phyloP scores from a whole-genome alignment of 2,329 filamentous ascomycete genomes.

The Zymoseptoria pseudotritici region DNA sequence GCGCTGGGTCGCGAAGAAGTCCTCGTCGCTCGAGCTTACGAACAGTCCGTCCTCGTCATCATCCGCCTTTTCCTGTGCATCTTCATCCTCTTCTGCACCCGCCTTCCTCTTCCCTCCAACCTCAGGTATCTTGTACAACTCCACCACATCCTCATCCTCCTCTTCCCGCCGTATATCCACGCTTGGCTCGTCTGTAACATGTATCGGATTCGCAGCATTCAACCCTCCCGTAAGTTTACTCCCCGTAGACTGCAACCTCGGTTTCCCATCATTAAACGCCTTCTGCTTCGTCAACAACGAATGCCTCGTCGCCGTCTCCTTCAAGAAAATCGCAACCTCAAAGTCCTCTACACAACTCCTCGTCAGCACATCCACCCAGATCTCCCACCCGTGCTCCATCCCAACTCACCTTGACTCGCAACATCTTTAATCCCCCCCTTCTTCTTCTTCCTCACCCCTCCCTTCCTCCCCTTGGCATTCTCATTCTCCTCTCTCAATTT shows the following conservation, averaged over 20 bases:
- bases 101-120: constrained; percentile 19
- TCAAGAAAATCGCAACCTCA: constrained; percentile 89
- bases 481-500: constrained; percentile 83
- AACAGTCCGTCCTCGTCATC: constrained; percentile 29
- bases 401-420: too few species aligned
- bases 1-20: constrained; percentile 27
- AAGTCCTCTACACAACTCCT: too few species aligned
- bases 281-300: constrained; percentile 82
- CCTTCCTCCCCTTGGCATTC: constrained; percentile 51
- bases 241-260: constrained; percentile 38
- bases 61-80: constrained; percentile 8
- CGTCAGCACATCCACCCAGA: too few species aligned
- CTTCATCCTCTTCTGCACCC: constrained; percentile 6
- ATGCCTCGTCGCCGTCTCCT: constrained; percentile 76
- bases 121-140: constrained; percentile 53
- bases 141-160: constrained; percentile 47
- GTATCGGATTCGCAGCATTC: constrained; percentile 35
- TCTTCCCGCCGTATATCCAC: constrained; percentile 50
- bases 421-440: constrained; percentile 81
- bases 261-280: constrained; percentile 45
- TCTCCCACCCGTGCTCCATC: too few species aligned
- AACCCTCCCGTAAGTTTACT: constrained; percentile 42
- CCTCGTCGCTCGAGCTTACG: constrained; percentile 32
- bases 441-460: constrained; percentile 61
- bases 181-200: constrained; percentile 30